Percentiles rank a stretch among this genome's conserved stretches.
phyloP scores from a whole-genome alignment of 768 basidiomycete species.

The Tricholoma sp. region DNA sequence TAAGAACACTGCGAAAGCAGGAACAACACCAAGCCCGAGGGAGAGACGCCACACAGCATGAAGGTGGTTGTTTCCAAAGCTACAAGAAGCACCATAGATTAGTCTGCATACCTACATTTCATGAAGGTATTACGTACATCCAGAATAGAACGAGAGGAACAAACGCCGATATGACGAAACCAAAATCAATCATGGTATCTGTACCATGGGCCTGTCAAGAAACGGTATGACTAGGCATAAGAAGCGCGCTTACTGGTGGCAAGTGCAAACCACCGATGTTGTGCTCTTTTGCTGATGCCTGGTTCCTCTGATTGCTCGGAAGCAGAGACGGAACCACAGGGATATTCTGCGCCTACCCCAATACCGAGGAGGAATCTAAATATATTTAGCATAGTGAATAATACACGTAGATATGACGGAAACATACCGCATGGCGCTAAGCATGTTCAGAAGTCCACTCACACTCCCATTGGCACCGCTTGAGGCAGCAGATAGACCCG shows the following conservation, averaged over 20 bases:
- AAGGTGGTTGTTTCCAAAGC: constrained; percentile 75
- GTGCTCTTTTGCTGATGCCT: constrained; percentile 70
- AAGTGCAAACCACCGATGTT: constrained; percentile 82
- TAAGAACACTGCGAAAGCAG: constrained; percentile 74
- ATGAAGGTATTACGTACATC: constrained; percentile 54
- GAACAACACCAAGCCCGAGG: constrained; percentile 78
- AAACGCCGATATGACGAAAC: constrained; percentile 76
- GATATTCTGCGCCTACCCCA: constrained; percentile 86
- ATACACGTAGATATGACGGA: neutral
- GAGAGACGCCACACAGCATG: constrained; percentile 85
- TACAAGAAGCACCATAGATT: constrained; percentile 17
- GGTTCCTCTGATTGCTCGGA: constrained; percentile 88
- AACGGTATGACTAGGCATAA: neutral
- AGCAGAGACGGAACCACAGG: constrained; percentile 84
- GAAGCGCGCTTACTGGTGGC: constrained; percentile 66
- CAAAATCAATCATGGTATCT: constrained; percentile 85
- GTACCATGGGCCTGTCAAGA: constrained; percentile 1
- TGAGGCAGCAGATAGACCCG: constrained; percentile 77
- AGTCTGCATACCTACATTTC: neutral
- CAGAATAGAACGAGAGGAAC: constrained; percentile 83
- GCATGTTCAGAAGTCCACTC: constrained; percentile 70
- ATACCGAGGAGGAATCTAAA: constrained; percentile 82
- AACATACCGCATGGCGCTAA: constrained; percentile 68
- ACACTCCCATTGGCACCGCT: constrained; percentile 70
- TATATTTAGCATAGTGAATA: neutral